Base-by-base conservation (phyloP, 805 yeast species). In the Saccharomycopsis sp. region DNA sequence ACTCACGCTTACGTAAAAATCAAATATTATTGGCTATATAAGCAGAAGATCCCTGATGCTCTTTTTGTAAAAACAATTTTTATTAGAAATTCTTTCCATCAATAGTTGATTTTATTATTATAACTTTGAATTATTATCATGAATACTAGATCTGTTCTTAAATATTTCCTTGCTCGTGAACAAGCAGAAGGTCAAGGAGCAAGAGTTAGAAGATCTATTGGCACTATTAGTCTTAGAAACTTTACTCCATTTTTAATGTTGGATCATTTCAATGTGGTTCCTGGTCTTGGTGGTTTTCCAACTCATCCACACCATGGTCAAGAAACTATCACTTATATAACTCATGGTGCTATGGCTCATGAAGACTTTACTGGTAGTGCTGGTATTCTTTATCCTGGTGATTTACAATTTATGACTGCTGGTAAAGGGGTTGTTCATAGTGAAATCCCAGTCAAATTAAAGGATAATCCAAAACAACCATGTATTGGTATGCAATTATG, bases 161-260 rank as follows among this genome's bases (percentile, higher is more conserved):
- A 72, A 51, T 58, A 64, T 25, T 63, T 76, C 50, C 52, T 66
- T 33, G 87, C 89, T 23, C 53, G 69, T 31, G 84, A 83, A 51
- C 86, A 79, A 53, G 67, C 79, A 15, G 95, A 85, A 60, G 95
- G 95, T 49, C 87, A 70, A 23, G 95, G 95, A n/a, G 94, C 94
- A 21, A 61, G 69, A 23, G 95, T 85, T 19, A 70, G 94, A 56
- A 67, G 95, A 52, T 76, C 92, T 4, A 75, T 85, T 43, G 95
- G 95, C 33, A 69, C 77, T 5, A 62, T 64, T 59, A 62, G 67
- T 19, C 69, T 76, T 67, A 68, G 88, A 52, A 79, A 79, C 57
- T 85, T 85, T 59, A 68, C 84, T 13, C 95, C 95, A 3, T 85
- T 85, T 54, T 61, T 85, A 41, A 69, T 85, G 78, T 63, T 84